Evolutionary conservation across 257 asterid species (phyloP).

Genomic region (Phtheirospermum japonicum): DNA sequence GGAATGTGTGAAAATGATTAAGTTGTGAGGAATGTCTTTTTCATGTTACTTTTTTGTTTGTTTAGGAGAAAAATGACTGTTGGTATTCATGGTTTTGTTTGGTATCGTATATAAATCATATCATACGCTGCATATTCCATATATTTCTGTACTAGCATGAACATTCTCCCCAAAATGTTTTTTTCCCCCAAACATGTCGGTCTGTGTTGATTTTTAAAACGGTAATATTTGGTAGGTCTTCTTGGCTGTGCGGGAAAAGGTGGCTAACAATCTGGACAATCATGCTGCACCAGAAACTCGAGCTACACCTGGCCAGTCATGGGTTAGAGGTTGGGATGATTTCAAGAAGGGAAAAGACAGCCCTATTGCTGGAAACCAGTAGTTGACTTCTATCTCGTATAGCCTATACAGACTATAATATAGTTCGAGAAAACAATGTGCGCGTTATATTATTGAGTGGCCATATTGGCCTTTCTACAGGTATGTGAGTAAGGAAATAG

Average conservation of each 20-base stretch:
- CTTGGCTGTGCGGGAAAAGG: conserved; percentile 55
- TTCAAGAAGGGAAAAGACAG: conserved; percentile 71
- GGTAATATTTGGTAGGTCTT: conserved; percentile 52
- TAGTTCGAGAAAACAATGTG: background rate
- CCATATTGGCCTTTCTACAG: background rate
- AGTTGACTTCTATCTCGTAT: conserved; percentile 19
- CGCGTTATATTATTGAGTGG: background rate
- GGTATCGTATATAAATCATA: background rate
- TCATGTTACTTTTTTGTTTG: too few relatives aligned
- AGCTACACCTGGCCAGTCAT: conserved; percentile 65
- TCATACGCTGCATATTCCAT: background rate
- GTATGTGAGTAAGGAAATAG: background rate
- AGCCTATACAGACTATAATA: background rate
- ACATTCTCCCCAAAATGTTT: background rate
- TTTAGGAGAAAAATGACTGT: background rate
- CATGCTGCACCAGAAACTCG: conserved; percentile 82
- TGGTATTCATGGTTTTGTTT: background rate
- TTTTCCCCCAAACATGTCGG: background rate
- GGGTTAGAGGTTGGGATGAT: conserved; percentile 99
- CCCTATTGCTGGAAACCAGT: conserved; percentile 79
- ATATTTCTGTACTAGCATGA: background rate
- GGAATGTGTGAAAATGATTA: conserved; percentile 3
- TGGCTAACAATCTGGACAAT: conserved; percentile 58
- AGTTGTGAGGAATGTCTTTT: background rate
- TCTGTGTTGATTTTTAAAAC: background rate